A percentile compares a stretch with the other conserved stretches of the same genome.
phyloP scores from a whole-genome alignment of 73 alveolate genomes.

The Tetrahymena borealis region DNA sequence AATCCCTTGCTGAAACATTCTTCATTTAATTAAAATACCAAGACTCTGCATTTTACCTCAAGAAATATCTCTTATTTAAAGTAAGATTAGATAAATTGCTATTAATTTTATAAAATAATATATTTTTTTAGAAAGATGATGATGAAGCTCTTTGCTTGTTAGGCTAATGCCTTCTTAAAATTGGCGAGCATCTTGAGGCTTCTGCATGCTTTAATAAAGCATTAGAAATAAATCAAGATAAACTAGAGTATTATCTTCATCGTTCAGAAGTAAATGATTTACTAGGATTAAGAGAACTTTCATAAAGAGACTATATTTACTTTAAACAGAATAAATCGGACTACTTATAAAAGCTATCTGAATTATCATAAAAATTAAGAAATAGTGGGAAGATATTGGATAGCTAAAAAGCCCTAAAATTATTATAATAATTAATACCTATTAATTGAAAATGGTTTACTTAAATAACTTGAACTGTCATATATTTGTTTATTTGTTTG shows the following conservation, averaged over 20 bases:
- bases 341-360: not conserved
- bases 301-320: not conserved
- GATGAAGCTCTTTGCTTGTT: not conserved
- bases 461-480: no score
- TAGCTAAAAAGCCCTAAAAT: not conserved
- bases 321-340: not conserved
- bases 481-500: no score
- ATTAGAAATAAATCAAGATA: not conserved
- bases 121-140: not conserved
- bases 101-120: not conserved
- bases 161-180: not conserved
- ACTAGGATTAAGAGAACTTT: not conserved
- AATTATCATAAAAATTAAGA: not conserved
- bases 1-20: not conserved
- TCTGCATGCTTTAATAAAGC: not conserved
- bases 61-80: not conserved
- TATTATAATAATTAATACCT: not conserved
- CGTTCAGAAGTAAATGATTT: not conserved
- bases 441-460: not conserved
- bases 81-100: not conserved
- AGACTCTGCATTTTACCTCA: not conserved
- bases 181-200: not conserved
- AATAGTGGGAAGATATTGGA: not conserved
- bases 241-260: not conserved
- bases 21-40: not conserved